A percentile compares a stretch with the other conserved stretches of the same genome.
These are phyloP conservation scores for Dispira simplex DNA, from an alignment of 192 early-diverging fungal genomes.

Conservation along the genomic window DNA sequence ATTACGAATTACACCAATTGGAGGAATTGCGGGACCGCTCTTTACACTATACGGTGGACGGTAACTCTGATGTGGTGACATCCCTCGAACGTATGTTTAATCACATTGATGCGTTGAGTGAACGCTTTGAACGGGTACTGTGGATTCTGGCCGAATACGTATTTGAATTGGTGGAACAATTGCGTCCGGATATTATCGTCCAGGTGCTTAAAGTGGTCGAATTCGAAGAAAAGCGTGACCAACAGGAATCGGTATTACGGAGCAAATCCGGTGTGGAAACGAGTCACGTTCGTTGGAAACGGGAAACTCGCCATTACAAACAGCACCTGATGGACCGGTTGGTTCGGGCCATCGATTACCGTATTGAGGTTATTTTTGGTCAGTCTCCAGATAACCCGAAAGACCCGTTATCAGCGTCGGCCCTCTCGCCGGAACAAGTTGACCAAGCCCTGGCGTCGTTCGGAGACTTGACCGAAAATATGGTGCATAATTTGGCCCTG, in stretches of 20 bases:
- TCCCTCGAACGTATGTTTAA: slow-evolving; percentile 81
- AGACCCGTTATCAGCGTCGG: not conserved
- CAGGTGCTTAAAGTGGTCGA: slow-evolving; percentile 91
- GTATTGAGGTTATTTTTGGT: slow-evolving; percentile 25
- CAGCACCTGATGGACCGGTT: slow-evolving; percentile 21
- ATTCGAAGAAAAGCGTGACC: slow-evolving; percentile 79
- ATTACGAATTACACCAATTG: slow-evolving; percentile 75
- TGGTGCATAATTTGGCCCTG: slow-evolving; percentile 78
- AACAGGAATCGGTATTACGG: slow-evolving; percentile 30
- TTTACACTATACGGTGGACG: slow-evolving; percentile 35
- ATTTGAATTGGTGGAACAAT: slow-evolving; percentile 59
- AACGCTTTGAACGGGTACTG: slow-evolving; percentile 74
- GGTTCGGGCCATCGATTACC: slow-evolving; percentile 24
- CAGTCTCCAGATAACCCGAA: slow-evolving; percentile 12
- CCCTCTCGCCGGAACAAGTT: slow-evolving; percentile 25
- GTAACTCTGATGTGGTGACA: slow-evolving; percentile 59
- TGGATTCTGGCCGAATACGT: slow-evolving; percentile 72
- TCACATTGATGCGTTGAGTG: slow-evolving; percentile 57
- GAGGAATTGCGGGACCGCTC: slow-evolving; percentile 82
- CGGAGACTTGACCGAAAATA: slow-evolving; percentile 47
- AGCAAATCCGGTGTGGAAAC: slow-evolving; percentile 21
- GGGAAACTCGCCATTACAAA: slow-evolving; percentile 22
- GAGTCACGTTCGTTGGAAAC: slow-evolving; percentile 16
- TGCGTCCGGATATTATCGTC: slow-evolving; percentile 59
- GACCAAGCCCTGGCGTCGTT: slow-evolving; percentile 18